These are phyloP conservation scores for Pythium vanterpoolii DNA, from an alignment of 352 stramenopile genomes.

Conservation along the genomic window DNA sequence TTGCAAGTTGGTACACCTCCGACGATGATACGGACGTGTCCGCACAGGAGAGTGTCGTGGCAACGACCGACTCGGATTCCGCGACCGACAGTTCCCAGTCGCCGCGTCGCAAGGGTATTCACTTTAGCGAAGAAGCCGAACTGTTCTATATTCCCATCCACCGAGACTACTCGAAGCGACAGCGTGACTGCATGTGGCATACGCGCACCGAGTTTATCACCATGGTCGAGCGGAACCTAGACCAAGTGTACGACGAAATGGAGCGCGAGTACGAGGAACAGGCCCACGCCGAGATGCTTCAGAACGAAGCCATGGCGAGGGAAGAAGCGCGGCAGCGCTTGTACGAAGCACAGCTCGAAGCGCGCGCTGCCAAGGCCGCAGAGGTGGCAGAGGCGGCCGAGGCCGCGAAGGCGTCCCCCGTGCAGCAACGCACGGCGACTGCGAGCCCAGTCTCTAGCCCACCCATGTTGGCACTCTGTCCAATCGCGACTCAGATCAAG, in stretches of 20 bases:
- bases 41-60: conserved; percentile 15
- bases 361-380: conserved; percentile 20
- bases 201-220: conserved; percentile 76
- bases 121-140: conserved; percentile 76
- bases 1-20: conserved; percentile 72
- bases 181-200: conserved; percentile 85
- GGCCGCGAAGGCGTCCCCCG: conserved; percentile 32
- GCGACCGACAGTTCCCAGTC: conserved; percentile 6
- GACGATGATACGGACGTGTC: conserved; percentile 30
- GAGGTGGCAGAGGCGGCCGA: conserved; percentile 18
- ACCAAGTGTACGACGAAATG: conserved; percentile 86
- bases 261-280: conserved; percentile 84
- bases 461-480: conserved; percentile 46
- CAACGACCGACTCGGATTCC: conserved; percentile 24
- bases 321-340: conserved; percentile 63
- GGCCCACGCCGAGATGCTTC: conserved; percentile 46
- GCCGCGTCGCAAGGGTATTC: conserved; percentile 39
- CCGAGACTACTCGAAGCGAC: conserved; percentile 81
- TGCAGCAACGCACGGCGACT: conserved; percentile 8
- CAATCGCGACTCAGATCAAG: conserved; percentile 62
- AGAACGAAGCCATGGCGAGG: conserved; percentile 70
- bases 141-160: conserved; percentile 86
- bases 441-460: conserved; percentile 23
- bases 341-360: conserved; percentile 31
- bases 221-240: conserved; percentile 88